Evolutionary conservation across 1,284 basidiomycete genomes (phyloP), one percentile per base, ranked within the genome.

Genomic region (Abortiporus biennis): DNA sequence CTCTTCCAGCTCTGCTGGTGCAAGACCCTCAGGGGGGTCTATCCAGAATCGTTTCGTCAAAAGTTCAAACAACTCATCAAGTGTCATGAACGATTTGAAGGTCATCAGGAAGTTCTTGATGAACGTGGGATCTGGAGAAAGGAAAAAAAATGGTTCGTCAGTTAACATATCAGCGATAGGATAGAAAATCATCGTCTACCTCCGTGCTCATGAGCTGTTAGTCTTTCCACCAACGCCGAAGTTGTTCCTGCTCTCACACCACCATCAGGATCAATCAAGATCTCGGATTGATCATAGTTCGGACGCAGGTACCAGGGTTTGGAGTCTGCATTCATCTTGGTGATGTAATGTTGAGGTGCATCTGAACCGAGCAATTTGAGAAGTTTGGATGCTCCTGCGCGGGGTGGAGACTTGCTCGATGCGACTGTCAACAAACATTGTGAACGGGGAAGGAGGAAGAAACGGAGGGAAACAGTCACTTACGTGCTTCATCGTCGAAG

Each of bases 41-140:
- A 96, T 85, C 54, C 76, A 77, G 66, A 93, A 99, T 4, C 96
- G 83, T 44, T 78, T 73, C 8, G 90, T 77, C 20, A 99, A 77
- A n/a, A 91, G 69, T 40, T 92, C 82, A 45, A 98, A 85, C 17
- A 99, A 67, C 46, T 92, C 85, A 43, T 91, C 77, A 15, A 92
- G 70, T 1, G 84, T 85, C 12, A 91, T 92, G 63, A 99, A 99
- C 0, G 92, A 95, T 53, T 94, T 92, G 71, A 93, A 97, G 1
- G 96, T 99, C 77, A 97, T 87, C 48, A 99, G 64, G 76, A 99
- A 99, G 1, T 93, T 87, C 59, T 89, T 86, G 59, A 83, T 89
- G 66, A 91, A 99, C 4, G 80, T 78, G 0, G 80, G 71, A 60
- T 94, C 92, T 87, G 54, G 19, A 42, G 29, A 42, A 42, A 24